Evolutionary conservation across 2,329 filamentous ascomycete genomes (phyloP).

Genomic region (Blastomyces percursus): DNA sequence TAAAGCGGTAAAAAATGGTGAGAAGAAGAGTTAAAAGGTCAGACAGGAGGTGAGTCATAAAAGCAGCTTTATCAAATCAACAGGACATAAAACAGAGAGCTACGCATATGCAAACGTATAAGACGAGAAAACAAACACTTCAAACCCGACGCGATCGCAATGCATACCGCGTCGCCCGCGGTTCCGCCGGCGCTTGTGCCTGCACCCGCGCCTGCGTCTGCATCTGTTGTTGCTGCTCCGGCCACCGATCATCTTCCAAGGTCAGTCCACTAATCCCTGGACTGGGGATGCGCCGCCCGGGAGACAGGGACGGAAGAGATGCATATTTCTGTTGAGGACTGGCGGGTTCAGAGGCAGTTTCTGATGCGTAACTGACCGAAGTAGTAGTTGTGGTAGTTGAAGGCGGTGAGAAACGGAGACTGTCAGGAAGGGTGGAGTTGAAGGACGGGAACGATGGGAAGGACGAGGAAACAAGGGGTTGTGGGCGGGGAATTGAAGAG

Average conservation of each 20-base stretch:
- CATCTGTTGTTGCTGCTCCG: neutral
- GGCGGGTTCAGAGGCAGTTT: slow-evolving; percentile 12
- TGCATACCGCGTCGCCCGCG: slow-evolving; percentile 1
- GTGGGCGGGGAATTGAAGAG: slow-evolving; percentile 8
- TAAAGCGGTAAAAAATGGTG: too few species aligned
- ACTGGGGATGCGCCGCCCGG: slow-evolving; percentile 6
- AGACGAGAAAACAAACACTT: neutral
- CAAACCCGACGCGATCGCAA: neutral
- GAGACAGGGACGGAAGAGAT: slow-evolving; percentile 1
- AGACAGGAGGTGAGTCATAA: neutral
- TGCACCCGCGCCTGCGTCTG: neutral
- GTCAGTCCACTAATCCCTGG: slow-evolving; percentile 12
- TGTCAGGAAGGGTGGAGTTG: slow-evolving; percentile 11
- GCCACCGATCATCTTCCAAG: slow-evolving; percentile 4
- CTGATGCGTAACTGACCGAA: slow-evolving; percentile 14
- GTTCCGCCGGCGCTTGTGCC: neutral
- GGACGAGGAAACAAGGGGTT: neutral
- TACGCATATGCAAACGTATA: neutral
- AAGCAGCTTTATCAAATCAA: neutral
- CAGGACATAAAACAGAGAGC: neutral
- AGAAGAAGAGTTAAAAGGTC: neutral
- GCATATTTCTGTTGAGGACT: slow-evolving; percentile 10
- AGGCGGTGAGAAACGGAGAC: slow-evolving; percentile 11
- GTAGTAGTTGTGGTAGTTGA: slow-evolving; percentile 10
- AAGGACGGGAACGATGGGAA: slow-evolving; percentile 12